Evolutionary conservation across 2,329 filamentous ascomycete species (phyloP), one percentile per base, ranked within the genome.

Genomic region (Ceratocystis alfenasii): DNA sequence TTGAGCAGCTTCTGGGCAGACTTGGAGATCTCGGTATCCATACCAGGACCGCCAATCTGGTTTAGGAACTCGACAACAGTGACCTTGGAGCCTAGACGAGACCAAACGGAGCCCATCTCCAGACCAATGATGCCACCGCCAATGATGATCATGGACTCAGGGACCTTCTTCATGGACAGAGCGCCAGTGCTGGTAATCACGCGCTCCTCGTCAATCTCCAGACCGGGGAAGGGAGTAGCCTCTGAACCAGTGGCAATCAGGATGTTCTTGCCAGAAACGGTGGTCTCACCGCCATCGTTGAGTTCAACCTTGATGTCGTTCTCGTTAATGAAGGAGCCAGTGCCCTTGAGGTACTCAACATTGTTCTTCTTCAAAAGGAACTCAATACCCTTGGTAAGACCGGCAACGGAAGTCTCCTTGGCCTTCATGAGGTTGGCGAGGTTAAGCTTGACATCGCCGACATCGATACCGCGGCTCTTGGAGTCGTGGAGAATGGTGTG

Each of bases 321-420:
- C 78, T 95, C 89, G 76, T 89, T 89, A 72, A 87, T 83, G 75
- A 97, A 95, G 60, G 89, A 83, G 71, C 88, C 93, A 63, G 90
- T 86, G 71, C 94, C 94, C 82, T 96, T 96, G 80, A 97, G 83
- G 78, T 97, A 99, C 76, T 97, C 91, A 71, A 96, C 94, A 70
- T 90, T 90, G 80, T 99, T 99, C 84, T 99, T 97, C 87, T 97
- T 97, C 79, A 99, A 88, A 69, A 99, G 82, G 76, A 93, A 99
- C 78, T 99, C 94, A 70, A 99, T 89, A 76, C 94, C 94, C 82
- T 97, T 97, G 70, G 94, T 99, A 71, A 99, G 80, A 62, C 91
- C 86, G 50, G 80, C 78, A 69, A 99, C 94, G 64, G 94, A 95
- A 45, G 86, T 88, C 64, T 99, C 93, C 81, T 99, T 99, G 68